phyloP scores from a whole-genome alignment of 2,329 filamentous ascomycete genomes.

The Xylaria sp. region DNA sequence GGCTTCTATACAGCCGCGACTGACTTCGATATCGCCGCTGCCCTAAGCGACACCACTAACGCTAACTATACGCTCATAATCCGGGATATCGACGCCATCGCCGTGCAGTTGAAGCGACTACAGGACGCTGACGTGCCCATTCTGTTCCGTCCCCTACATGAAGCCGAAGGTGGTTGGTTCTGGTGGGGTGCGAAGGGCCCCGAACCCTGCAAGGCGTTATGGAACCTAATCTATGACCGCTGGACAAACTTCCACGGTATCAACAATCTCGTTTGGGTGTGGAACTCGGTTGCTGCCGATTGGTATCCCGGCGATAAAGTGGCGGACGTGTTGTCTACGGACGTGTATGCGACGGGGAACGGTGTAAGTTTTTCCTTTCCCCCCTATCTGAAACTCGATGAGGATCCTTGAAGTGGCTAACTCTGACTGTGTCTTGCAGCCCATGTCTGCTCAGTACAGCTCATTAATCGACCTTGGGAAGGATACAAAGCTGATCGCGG shows the following conservation, averaged over 20 bases:
- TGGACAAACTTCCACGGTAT: conserved; percentile 15
- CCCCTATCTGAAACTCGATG: neutral
- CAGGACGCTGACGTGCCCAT: conserved; percentile 17
- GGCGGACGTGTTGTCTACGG: conserved; percentile 9
- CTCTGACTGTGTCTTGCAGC: neutral
- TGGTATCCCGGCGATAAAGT: conserved; percentile 18
- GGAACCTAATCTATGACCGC: conserved; percentile 15
- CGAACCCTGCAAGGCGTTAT: conserved; percentile 13
- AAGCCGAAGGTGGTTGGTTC: conserved; percentile 20
- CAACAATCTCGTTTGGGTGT: conserved; percentile 17
- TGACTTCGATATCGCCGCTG: conserved; percentile 13
- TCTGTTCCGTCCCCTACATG: conserved; percentile 14
- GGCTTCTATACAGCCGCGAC: conserved; percentile 20
- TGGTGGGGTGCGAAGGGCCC: conserved; percentile 18
- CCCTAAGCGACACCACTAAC: conserved; percentile 11
- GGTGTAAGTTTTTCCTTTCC: neutral
- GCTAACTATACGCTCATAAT: conserved; percentile 18
- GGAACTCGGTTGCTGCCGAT: conserved; percentile 17
- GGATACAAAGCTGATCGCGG: conserved; percentile 16
- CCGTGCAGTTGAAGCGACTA: conserved; percentile 13
- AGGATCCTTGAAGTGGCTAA: neutral
- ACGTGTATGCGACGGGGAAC: neutral
- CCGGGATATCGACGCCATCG: conserved; percentile 15
- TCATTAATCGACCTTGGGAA: conserved; percentile 14
- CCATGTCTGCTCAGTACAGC: neutral